These are phyloP conservation scores for Fusarium fujikuroi DNA, from an alignment of 2,329 filamentous ascomycete genomes.

Conservation along the genomic window DNA sequence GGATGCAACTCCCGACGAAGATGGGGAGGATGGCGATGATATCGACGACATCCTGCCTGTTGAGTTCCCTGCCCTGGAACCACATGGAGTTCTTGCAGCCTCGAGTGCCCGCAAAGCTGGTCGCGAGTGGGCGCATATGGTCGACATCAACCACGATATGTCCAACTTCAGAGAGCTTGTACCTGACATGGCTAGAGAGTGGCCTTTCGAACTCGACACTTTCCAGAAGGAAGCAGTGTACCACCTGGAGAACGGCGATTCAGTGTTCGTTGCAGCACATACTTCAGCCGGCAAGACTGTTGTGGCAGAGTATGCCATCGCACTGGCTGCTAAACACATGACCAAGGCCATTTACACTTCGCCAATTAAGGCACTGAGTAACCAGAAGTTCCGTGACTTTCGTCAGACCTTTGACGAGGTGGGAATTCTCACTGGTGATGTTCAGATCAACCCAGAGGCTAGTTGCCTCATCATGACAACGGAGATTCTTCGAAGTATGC, in stretches of 20 bases:
- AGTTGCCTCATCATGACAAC: conserved; percentile 99
- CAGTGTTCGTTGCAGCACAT: conserved; percentile 96
- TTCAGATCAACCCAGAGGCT: conserved; percentile 96
- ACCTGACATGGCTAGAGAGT: conserved; percentile 94
- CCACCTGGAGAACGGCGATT: conserved; percentile 95
- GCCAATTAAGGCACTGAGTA: conserved; percentile 97
- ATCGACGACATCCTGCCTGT: conserved; percentile 90
- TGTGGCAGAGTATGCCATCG: conserved; percentile 97
- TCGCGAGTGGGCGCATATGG: conserved; percentile 97
- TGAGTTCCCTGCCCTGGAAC: conserved; percentile 91
- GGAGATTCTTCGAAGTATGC: conserved; percentile 97
- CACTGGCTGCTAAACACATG: conserved; percentile 97
- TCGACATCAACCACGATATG: conserved; percentile 92
- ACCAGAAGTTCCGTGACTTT: conserved; percentile 98
- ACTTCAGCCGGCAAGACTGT: conserved; percentile 98
- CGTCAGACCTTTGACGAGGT: conserved; percentile 91
- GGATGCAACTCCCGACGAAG: conserved; percentile 50
- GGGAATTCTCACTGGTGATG: conserved; percentile 95
- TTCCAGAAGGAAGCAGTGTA: conserved; percentile 99
- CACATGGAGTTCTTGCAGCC: conserved; percentile 78
- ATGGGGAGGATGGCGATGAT: conserved; percentile 65
- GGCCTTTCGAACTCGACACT: conserved; percentile 96
- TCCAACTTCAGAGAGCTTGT: conserved; percentile 94
- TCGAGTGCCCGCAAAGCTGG: conserved; percentile 78
- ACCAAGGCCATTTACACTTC: conserved; percentile 99